phyloP scores from a whole-genome alignment of 257 asterid species.

The Solanum sparsipilum region DNA sequence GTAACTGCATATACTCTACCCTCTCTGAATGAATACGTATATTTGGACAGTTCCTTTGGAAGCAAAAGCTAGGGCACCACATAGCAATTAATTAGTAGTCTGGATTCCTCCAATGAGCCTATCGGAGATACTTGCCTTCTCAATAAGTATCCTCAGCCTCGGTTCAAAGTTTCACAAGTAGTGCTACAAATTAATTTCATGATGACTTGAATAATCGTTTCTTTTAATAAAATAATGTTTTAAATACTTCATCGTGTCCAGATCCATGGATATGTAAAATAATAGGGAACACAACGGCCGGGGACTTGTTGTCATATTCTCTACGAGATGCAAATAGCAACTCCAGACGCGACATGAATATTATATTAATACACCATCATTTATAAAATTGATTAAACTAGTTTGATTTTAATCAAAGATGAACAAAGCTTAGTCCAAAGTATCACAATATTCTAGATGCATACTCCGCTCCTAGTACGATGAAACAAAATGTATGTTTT shows the following conservation, averaged over 20 bases:
- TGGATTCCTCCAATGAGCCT: background rate
- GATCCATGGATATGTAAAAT: background rate
- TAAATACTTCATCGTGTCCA: background rate
- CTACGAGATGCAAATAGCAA: background rate
- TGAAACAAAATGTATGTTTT: background rate
- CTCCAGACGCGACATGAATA: background rate
- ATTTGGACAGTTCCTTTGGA: background rate
- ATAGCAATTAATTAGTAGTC: background rate
- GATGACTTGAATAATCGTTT: background rate
- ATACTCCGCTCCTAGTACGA: background rate
- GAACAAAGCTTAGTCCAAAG: background rate
- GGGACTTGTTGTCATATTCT: background rate
- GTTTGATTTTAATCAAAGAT: background rate
- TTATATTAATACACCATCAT: background rate
- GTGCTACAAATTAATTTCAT: background rate
- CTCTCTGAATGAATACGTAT: background rate
- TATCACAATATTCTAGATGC: background rate
- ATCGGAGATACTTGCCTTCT: background rate
- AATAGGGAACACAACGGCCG: background rate
- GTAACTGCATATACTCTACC: background rate
- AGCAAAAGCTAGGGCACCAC: background rate
- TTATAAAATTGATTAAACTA: background rate
- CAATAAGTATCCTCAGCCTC: background rate
- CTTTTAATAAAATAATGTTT: background rate
- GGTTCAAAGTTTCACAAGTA: background rate